Evolutionary conservation across 306 rosid species (phyloP).

Genomic region (Cicer yamashitae): DNA sequence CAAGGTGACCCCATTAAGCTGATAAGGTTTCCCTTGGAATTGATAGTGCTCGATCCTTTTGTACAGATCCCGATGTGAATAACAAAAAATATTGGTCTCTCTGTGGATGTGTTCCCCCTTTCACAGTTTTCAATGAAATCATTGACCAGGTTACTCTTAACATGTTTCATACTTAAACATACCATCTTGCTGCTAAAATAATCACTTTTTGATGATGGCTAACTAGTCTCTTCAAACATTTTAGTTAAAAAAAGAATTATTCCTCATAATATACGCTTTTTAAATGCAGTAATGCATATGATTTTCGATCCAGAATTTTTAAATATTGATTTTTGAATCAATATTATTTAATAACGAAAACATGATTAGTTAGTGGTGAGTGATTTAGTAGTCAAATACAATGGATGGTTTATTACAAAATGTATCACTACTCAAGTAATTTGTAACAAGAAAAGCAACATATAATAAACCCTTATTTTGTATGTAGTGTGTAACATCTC

Average conservation of each 20-base stretch:
- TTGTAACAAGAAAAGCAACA: conserved; percentile 37
- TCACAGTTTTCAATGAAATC: conserved; percentile 49
- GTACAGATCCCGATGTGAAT: conserved; percentile 55
- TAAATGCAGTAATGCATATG: not conserved
- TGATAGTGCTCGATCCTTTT: conserved; percentile 40
- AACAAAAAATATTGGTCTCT: conserved; percentile 39
- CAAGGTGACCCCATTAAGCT: conserved; percentile 50
- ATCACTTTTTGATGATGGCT: not conserved
- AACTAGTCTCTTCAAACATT: too few relatives aligned
- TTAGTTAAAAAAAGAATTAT: too few relatives aligned
- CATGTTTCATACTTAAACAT: conserved; percentile 21
- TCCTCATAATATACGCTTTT: too few relatives aligned
- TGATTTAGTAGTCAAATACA: too few relatives aligned
- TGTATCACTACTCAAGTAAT: not conserved
- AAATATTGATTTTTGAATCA: too few relatives aligned
- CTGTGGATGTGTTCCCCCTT: conserved; percentile 34
- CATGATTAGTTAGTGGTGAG: too few relatives aligned
- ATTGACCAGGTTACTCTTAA: conserved; percentile 39
- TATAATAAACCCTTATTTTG: conserved; percentile 14
- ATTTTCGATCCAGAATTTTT: too few relatives aligned
- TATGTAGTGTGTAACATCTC: conserved; percentile 21
- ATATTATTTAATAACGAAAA: too few relatives aligned
- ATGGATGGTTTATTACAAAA: not conserved
- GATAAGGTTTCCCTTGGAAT: conserved; percentile 39
- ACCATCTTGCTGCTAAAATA: not conserved